These are phyloP conservation scores for Brassica balearica DNA, from an alignment of 441 rosid species.

Conservation along the genomic window DNA sequence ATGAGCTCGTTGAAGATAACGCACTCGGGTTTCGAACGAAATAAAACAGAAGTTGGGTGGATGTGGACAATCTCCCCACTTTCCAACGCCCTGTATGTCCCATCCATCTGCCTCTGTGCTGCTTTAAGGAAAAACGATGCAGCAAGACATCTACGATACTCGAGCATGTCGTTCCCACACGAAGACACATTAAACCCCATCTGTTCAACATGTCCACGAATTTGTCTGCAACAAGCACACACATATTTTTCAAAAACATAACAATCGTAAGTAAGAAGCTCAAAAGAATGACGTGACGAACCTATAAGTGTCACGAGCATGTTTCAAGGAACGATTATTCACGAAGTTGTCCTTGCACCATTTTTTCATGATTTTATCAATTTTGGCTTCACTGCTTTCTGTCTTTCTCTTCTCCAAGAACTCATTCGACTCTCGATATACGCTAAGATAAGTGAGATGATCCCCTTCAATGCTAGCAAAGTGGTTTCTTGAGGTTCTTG, in stretches of 20 bases:
- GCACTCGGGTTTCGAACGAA: neutral
- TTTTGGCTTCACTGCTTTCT: conserved; percentile 43
- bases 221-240: conserved; percentile 66
- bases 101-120: conserved; percentile 70
- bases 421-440: too few relatives aligned
- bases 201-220: conserved; percentile 71
- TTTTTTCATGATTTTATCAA: conserved; percentile 68
- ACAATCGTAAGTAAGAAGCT: too few relatives aligned
- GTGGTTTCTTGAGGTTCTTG: conserved; percentile 65
- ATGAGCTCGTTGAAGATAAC: neutral
- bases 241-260: too few relatives aligned
- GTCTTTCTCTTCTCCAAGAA: neutral
- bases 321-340: conserved; percentile 74
- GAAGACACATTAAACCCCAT: conserved; percentile 81
- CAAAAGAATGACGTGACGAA: neutral
- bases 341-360: conserved; percentile 94
- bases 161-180: conserved; percentile 80
- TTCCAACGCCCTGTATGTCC: conserved; percentile 56
- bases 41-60: neutral
- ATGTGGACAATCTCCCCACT: neutral
- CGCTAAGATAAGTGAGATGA: too few relatives aligned
- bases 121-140: conserved; percentile 67
- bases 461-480: too few relatives aligned
- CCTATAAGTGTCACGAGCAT: conserved; percentile 52
- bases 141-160: conserved; percentile 87